Percentiles rank a stretch among this genome's conserved stretches.
phyloP scores from a whole-genome alignment of 2,329 filamentous ascomycete species.

The Bimuria novae-zelandiae region DNA sequence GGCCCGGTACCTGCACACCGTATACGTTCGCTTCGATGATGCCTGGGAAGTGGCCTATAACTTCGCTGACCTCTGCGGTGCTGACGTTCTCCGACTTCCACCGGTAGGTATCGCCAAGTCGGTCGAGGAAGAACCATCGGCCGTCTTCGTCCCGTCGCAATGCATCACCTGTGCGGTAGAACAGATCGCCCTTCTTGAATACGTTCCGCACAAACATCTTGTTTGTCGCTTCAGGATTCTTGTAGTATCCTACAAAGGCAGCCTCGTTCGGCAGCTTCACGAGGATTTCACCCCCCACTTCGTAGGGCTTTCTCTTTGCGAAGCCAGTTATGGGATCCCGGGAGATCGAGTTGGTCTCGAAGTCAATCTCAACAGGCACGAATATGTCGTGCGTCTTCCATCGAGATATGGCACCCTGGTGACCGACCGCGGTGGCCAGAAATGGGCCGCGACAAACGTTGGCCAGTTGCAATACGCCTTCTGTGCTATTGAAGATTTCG shows the following conservation, averaged over 20 bases:
- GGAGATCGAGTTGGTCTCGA: conserved; percentile 68
- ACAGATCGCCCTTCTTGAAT: conserved; percentile 54
- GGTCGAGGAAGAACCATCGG: conserved; percentile 56
- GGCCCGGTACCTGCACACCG: conserved; percentile 52
- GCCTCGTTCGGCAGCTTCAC: conserved; percentile 63
- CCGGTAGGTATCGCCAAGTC: conserved; percentile 55
- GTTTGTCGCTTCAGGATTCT: conserved; percentile 67
- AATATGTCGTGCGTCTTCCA: conserved; percentile 58
- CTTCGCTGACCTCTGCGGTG: conserved; percentile 54
- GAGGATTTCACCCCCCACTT: conserved; percentile 75
- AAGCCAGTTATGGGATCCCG: conserved; percentile 72
- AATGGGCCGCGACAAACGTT: conserved; percentile 67
- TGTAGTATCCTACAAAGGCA: conserved; percentile 71
- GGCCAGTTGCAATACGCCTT: conserved; percentile 68
- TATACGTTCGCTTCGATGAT: conserved; percentile 56
- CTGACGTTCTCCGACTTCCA: conserved; percentile 58
- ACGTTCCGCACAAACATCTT: conserved; percentile 57
- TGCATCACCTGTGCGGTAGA: conserved; percentile 55
- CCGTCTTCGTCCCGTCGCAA: conserved; percentile 50
- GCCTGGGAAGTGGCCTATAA: conserved; percentile 51
- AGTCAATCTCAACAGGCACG: conserved; percentile 70
- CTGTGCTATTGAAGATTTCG: conserved; percentile 80
- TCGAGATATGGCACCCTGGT: conserved; percentile 69
- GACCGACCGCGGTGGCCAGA: conserved; percentile 67
- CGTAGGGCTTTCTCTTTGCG: conserved; percentile 65